Conservation (phyloP, 202 grass and related monocot species). For the Bolboschoenoplectus hybrid region DNA sequence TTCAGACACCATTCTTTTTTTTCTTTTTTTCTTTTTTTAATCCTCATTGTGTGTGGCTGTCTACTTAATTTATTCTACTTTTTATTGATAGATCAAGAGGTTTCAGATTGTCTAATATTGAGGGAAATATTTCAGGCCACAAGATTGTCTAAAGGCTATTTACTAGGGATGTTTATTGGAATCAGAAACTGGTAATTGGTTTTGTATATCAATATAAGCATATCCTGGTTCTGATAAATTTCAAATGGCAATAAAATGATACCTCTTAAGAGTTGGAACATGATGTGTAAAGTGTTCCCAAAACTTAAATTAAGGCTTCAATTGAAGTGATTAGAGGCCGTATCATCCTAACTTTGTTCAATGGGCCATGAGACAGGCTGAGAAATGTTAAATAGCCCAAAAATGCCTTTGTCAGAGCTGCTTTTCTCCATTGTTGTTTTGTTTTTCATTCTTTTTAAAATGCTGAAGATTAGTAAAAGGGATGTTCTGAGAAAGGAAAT, state of each 20-base stretch:
- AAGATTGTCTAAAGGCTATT: not conserved
- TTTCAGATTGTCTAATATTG: not conserved
- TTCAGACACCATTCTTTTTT: conserved; percentile 9
- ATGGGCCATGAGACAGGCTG: not conserved
- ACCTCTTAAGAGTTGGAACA: not conserved
- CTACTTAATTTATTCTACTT: not conserved
- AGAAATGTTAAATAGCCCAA: not conserved
- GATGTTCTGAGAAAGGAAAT: not conserved
- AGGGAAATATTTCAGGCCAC: not conserved
- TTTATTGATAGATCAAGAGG: not conserved
- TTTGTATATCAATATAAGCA: not conserved
- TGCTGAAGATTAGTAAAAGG: not conserved
- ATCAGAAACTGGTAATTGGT: not conserved
- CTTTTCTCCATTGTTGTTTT: not conserved
- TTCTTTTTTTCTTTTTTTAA: not conserved
- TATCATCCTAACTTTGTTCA: not conserved
- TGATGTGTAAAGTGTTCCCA: not conserved
- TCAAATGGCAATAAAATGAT: not conserved
- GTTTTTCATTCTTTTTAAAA: not conserved
- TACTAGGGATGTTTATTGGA: not conserved
- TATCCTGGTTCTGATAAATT: not conserved
- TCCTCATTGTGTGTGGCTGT: not conserved
- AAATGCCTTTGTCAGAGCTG: not conserved
- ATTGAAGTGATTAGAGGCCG: not conserved
- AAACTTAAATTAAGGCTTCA: not conserved